Evolutionary conservation across 1,284 basidiomycete species (phyloP), one percentile per base, ranked within the genome.

Genomic region (Pisolithus thermaeus): DNA sequence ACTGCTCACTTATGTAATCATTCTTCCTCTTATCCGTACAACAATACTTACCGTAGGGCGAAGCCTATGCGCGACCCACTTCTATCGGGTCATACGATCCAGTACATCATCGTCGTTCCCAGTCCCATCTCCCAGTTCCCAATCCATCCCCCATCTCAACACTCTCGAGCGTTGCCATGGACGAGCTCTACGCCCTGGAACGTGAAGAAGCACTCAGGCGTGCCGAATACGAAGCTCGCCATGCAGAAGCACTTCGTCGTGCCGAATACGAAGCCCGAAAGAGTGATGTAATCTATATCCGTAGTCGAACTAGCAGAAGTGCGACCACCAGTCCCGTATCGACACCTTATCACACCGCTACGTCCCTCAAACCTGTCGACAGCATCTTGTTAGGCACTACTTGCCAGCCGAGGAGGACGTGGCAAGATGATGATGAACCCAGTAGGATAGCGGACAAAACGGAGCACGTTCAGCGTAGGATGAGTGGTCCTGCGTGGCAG

Each of bases 171-270:
- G 79, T 91, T 37, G 91, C 92, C 2, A 87, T 92, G 68, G 90
- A 91, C 52, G 90, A 94, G 67, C 78, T 95, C 0, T 86, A 87
- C 61, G 82, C 84, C 57, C 79, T 95, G n/a, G 92, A 95, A 68
- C 83, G 84, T 37, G 78, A 85, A 58, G 92, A 95, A 66, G 88
- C 90, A 1, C 68, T 85, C 42, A 79, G 92, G 23, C 77, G 92
- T 37, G 91, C 90, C 7, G 88, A 92, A 63, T 95, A 88, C 69
- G 90, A 93, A 63, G 79, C 87, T 14, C 79, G 83, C 9, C 90
- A 89, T 60, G 79, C 81, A 43, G 90, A 90, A 56, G 87, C 87
- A 3, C 77, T 92, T 51, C 79, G 90, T 28, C 78, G 90, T 20
- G 90, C 90, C 22, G 90, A 93, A 65, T 83, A 80, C 58, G 82